These are phyloP conservation scores for Penicillium occitanis DNA, from an alignment of 2,329 filamentous ascomycete genomes.

Conservation along the genomic window DNA sequence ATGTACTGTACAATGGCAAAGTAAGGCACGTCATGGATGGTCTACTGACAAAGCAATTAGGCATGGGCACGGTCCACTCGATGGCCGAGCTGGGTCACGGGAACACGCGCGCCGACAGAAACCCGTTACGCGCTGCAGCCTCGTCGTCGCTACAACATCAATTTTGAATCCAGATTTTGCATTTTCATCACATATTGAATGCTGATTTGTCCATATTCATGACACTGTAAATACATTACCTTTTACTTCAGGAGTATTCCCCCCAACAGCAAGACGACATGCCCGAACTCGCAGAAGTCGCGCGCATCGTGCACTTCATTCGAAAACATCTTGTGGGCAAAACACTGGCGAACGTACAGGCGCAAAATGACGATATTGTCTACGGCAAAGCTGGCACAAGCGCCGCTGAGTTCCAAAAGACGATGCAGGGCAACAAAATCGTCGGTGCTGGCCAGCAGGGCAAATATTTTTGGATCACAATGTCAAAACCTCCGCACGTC, in stretches of 20 bases:
- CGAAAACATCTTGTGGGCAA: conserved; percentile 81
- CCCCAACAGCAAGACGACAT: conserved; percentile 28
- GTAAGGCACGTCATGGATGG: conserved; percentile 5
- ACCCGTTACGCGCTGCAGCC: conserved; percentile 14
- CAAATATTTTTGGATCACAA: conserved; percentile 94
- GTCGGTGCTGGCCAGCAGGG: conserved; percentile 76
- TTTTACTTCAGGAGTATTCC: not conserved
- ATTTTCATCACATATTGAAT: not conserved
- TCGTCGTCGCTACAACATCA: not conserved
- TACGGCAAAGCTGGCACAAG: conserved; percentile 89
- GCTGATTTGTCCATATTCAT: not conserved
- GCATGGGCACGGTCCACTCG: conserved; percentile 11
- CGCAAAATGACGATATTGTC: conserved; percentile 77
- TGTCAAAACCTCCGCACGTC: conserved; percentile 74
- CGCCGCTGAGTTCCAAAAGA: conserved; percentile 69
- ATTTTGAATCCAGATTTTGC: too few species aligned
- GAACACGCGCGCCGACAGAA: conserved; percentile 11
- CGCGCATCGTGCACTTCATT: conserved; percentile 82
- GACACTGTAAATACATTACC: not conserved
- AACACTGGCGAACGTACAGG: conserved; percentile 67
- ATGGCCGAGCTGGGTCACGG: conserved; percentile 14
- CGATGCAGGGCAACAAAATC: conserved; percentile 72
- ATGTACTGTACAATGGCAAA: not conserved
- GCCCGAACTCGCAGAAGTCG: conserved; percentile 63
- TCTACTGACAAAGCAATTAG: conserved; percentile 1